Percentiles rank a stretch among this genome's conserved stretches.
Conservation (phyloP, 192 early-diverging fungal species). For the Backusella morwellensis region DNA sequence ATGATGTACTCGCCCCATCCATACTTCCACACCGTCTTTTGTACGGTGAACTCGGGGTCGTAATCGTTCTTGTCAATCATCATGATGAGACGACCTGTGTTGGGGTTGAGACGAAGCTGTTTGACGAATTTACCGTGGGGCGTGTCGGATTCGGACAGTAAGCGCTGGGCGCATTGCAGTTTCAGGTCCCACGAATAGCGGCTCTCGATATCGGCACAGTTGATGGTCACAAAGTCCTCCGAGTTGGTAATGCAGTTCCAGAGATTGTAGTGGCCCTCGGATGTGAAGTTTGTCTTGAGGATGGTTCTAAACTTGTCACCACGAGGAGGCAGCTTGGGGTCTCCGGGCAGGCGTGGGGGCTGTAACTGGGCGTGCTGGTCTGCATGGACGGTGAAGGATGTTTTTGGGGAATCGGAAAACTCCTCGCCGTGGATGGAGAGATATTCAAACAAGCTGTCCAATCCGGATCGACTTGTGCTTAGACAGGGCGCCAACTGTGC, state of each 20-base stretch:
- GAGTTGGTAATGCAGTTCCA: constrained; percentile 40
- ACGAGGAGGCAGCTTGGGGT: not conserved
- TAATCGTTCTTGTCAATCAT: constrained; percentile 21
- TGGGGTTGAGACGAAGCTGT: constrained; percentile 18
- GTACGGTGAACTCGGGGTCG: constrained; percentile 17
- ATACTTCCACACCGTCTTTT: constrained; percentile 40
- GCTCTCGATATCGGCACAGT: constrained; percentile 32
- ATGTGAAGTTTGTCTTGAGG: constrained; percentile 22
- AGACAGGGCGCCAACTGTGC: constrained; percentile 40
- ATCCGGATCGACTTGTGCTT: constrained; percentile 5
- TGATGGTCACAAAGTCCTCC: constrained; percentile 23
- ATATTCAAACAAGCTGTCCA: constrained; percentile 27
- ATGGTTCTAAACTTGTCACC: constrained; percentile 17
- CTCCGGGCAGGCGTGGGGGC: not conserved
- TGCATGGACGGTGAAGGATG: constrained; percentile 18
- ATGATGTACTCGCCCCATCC: constrained; percentile 40
- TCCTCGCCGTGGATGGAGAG: constrained; percentile 17
- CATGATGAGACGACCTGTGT: constrained; percentile 29
- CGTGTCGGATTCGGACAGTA: constrained; percentile 24
- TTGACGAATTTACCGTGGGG: constrained; percentile 37
- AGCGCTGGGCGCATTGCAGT: constrained; percentile 28
- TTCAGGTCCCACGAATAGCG: constrained; percentile 39
- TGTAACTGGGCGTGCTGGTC: constrained; percentile 17
- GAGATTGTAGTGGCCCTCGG: constrained; percentile 30
- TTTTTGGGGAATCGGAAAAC: constrained; percentile 27